A percentile compares a stretch with the other conserved stretches of the same genome.
phyloP scores from a whole-genome alignment of 1,139 yeast species.

The Meyerozyma sp. region DNA sequence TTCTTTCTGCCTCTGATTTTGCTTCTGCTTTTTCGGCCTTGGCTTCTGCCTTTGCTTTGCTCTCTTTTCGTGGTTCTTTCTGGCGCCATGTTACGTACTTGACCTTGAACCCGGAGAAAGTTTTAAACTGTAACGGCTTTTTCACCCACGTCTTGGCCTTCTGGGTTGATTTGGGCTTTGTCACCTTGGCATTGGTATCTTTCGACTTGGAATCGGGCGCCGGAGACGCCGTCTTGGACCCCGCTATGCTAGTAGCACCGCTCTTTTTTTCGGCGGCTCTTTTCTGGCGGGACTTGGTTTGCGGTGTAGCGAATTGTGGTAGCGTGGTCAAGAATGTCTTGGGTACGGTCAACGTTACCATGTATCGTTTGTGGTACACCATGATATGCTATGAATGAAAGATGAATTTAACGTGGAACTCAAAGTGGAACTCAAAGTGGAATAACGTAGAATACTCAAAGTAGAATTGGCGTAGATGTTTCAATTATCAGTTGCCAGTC shows the following conservation, averaged over 20 bases:
- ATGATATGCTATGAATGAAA: neutral
- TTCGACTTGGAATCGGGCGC: slow-evolving; percentile 15
- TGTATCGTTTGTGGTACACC: slow-evolving; percentile 11
- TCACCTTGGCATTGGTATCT: slow-evolving; percentile 11
- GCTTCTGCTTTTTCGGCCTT: slow-evolving; percentile 4
- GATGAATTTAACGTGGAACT: too few relatives aligned
- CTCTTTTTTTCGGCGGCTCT: slow-evolving; percentile 24
- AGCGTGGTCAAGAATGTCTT: slow-evolving; percentile 24
- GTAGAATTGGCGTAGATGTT: too few relatives aligned
- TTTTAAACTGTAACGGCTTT: slow-evolving; percentile 8
- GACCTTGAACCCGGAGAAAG: slow-evolving; percentile 30
- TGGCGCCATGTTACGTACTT: slow-evolving; percentile 37
- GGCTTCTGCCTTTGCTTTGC: slow-evolving; percentile 1
- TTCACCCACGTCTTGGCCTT: slow-evolving; percentile 39
- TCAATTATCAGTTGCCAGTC: too few relatives aligned
- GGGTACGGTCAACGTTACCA: slow-evolving; percentile 31
- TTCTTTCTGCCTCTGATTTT: slow-evolving; percentile 1
- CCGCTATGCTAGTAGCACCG: slow-evolving; percentile 6
- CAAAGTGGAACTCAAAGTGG: too few relatives aligned
- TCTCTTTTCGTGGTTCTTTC: slow-evolving; percentile 5
- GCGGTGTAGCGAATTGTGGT: slow-evolving; percentile 30
- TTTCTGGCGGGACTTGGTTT: slow-evolving; percentile 25
- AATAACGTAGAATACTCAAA: too few relatives aligned
- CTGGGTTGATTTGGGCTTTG: slow-evolving; percentile 19
- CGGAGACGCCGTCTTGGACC: slow-evolving; percentile 19